These are phyloP conservation scores for Penicillium canescens DNA, from an alignment of 495 filamentous ascomycete species.

Conservation along the genomic window DNA sequence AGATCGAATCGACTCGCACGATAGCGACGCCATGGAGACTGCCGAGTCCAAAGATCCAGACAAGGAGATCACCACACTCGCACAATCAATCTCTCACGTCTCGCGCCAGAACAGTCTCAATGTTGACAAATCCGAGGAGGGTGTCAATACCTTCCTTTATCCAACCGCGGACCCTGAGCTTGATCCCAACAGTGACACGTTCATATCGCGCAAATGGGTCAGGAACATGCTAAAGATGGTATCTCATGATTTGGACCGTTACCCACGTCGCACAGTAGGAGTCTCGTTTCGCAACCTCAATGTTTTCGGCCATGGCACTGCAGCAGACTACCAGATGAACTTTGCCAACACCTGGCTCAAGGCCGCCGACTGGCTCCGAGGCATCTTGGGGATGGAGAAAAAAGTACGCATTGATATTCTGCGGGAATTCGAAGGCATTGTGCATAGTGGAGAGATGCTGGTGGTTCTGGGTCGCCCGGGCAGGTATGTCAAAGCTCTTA, in stretches of 20 bases:
- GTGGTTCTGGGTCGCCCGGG: constrained; percentile 79
- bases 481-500: constrained; percentile 21
- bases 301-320: constrained; percentile 70
- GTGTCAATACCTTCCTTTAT: constrained; percentile 46
- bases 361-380: constrained; percentile 42
- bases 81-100: constrained; percentile 39
- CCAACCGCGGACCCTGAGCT: constrained; percentile 39
- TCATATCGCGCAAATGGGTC: constrained; percentile 50
- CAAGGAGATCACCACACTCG: constrained; percentile 38
- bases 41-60: constrained; percentile 4
- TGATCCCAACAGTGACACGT: constrained; percentile 41
- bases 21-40: too few relatives aligned
- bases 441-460: constrained; percentile 75
- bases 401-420: constrained; percentile 70
- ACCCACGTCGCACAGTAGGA: constrained; percentile 43
- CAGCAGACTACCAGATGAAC: constrained; percentile 76
- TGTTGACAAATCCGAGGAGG: constrained; percentile 19
- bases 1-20: too few relatives aligned
- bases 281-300: constrained; percentile 60
- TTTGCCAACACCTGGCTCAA: constrained; percentile 66
- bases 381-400: constrained; percentile 49
- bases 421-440: constrained; percentile 75
- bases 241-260: constrained; percentile 42
- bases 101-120: constrained; percentile 29
- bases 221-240: constrained; percentile 43